phyloP scores from a whole-genome alignment of 495 filamentous ascomycete species.

The Podospora sp. region DNA sequence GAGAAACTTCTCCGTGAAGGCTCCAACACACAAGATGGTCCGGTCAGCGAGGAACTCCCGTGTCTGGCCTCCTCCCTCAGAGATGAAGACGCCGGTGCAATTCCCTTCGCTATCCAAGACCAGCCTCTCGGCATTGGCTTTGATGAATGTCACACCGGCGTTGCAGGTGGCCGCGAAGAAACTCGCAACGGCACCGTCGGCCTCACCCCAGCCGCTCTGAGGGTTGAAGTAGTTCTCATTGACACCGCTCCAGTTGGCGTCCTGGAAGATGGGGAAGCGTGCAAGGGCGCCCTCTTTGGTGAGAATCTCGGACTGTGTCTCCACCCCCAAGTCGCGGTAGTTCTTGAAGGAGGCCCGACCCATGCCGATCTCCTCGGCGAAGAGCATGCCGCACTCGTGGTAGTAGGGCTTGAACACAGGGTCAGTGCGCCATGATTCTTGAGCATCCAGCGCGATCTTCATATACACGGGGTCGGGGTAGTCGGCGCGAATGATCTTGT shows the following conservation, averaged over 20 bases:
- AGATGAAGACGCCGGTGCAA: not conserved
- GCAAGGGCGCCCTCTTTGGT: slow-evolving; percentile 29
- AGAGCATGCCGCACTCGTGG: slow-evolving; percentile 55
- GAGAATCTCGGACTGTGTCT: slow-evolving; percentile 5
- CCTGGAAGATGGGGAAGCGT: slow-evolving; percentile 29
- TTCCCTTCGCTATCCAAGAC: not conserved
- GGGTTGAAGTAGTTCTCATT: slow-evolving; percentile 52
- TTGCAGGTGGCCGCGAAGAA: not conserved
- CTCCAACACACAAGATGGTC: slow-evolving; percentile 2
- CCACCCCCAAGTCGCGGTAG: slow-evolving; percentile 37
- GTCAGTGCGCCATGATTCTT: slow-evolving; percentile 48
- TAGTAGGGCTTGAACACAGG: slow-evolving; percentile 54
- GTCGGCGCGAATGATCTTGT: slow-evolving; percentile 28
- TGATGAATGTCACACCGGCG: not conserved
- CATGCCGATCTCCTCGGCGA: slow-evolving; percentile 46
- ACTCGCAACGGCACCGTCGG: slow-evolving; percentile 25
- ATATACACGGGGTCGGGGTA: slow-evolving; percentile 23
- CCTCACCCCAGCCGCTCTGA: slow-evolving; percentile 42
- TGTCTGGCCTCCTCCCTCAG: not conserved
- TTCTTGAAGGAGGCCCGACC: slow-evolving; percentile 41
- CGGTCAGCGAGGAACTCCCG: slow-evolving; percentile 7
- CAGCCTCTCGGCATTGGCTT: not conserved
- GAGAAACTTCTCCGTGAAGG: not conserved
- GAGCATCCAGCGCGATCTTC: slow-evolving; percentile 45
- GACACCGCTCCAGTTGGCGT: slow-evolving; percentile 38